phyloP scores from a whole-genome alignment of 371 early-diverging fungal genomes.

The Nosema bombycis region DNA sequence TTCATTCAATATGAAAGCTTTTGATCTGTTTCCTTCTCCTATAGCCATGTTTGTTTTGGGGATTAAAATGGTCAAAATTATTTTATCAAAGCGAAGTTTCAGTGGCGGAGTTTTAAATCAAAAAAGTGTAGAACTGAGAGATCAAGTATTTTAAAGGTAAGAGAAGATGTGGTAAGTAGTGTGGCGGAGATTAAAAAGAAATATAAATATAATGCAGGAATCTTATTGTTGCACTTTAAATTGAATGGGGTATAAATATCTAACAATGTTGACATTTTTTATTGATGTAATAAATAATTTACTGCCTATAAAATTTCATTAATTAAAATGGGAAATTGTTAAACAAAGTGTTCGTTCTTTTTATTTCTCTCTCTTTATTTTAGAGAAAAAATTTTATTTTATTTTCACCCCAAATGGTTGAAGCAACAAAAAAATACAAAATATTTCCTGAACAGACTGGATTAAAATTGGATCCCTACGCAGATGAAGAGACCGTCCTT shows the following conservation, averaged over 20 bases:
- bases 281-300: too few relatives aligned
- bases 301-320: too few relatives aligned
- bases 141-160: too few relatives aligned
- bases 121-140: not conserved
- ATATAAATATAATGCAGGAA: too few relatives aligned
- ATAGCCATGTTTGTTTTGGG: slow-evolving; percentile 41
- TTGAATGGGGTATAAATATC: too few relatives aligned
- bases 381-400: slow-evolving; percentile 29
- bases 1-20: slow-evolving; percentile 61
- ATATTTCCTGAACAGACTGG: slow-evolving; percentile 76
- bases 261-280: too few relatives aligned
- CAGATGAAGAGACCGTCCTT: slow-evolving; percentile 67
- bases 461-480: slow-evolving; percentile 71
- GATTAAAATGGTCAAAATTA: slow-evolving; percentile 19
- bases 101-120: not conserved
- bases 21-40: slow-evolving; percentile 53
- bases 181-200: too few relatives aligned
- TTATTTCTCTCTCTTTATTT: not conserved
- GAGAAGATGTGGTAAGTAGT: too few relatives aligned
- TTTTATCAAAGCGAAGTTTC: slow-evolving; percentile 4
- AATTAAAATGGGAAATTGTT: too few relatives aligned
- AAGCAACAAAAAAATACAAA: slow-evolving; percentile 89
- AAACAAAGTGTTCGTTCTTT: not conserved
- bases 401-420: slow-evolving; percentile 68
- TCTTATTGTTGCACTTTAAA: too few relatives aligned